Conservation (phyloP, 225 moss, liverwort and hornwort genomes). For the Rhytidiadelphus loreus region DNA sequence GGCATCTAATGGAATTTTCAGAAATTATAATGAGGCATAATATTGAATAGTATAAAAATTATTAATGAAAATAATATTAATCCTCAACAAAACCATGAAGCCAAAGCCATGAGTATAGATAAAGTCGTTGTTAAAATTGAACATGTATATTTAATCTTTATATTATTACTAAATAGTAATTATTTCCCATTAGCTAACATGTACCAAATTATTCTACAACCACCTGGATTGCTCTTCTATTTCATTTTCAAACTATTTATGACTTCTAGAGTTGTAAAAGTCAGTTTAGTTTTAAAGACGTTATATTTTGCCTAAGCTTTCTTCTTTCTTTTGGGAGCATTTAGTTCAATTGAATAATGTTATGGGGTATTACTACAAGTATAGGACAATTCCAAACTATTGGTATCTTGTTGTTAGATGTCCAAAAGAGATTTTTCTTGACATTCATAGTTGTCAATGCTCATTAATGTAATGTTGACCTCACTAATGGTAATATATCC, state of each 20-base stretch:
- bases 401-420: fast-evolving
- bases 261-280: neutral
- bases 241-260: neutral
- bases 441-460: neutral
- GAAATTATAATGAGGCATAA: too few species aligned
- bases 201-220: neutral
- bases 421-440: neutral
- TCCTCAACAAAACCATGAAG: too few species aligned
- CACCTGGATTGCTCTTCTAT: neutral
- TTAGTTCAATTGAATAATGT: too few species aligned
- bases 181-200: neutral
- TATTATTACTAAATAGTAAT: neutral
- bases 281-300: too few species aligned
- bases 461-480: neutral
- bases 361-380: too few species aligned
- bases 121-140: neutral
- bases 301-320: too few species aligned
- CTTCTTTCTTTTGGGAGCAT: too few species aligned
- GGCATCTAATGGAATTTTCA: too few species aligned
- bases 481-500: neutral
- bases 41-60: too few species aligned
- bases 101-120: too few species aligned
- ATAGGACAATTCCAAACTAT: too few species aligned
- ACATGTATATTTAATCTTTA: neutral
- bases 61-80: too few species aligned